Base-by-base conservation (phyloP, 768 basidiomycete genomes). In the Tricholomella constricta region DNA sequence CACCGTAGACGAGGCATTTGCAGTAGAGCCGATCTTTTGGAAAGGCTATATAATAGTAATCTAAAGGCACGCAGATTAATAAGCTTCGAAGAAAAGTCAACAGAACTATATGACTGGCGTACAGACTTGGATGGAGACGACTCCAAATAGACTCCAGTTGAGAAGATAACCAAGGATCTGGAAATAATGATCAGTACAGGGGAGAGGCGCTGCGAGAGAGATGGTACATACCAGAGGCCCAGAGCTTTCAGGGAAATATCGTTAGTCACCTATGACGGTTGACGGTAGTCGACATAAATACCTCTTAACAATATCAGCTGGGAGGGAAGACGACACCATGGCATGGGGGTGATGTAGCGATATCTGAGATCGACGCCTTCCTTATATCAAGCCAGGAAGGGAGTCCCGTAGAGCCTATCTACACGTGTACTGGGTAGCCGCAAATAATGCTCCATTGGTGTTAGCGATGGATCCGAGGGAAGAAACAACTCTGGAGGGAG, bases 41-140 rank as follows among this genome's bases (percentile, higher is more conserved):
- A 40, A 71, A 71, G 7, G 68, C 64, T 12, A 70, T 64, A 40
- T 67, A 66, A 40, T 71, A 72, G 23, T 67, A 61, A 47, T 69
- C 70, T 70, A 32, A 37, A 14, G 31, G 29, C 9, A 7, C 5
- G 4, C 36, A n/a, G 31, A 12, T 14, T 11, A 22, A 45, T 7
- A 19, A 35, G 25, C 15, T 31, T 23, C 7, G 11, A 11, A 35
- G 36, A 19, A 23, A 29, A 34, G 20, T 19, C 32, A 17, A 14
- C 12, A 2, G 4, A 19, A 25, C 0, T 7, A 27, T 5, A 15
- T 40, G 27, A 15, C 19, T 4, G 27, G 59, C 68, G 50, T 47
- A 69, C 67, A 69, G 35, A 71, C 64, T 68, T 69, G 67, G 19
- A 65, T 55, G 2, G 62, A 58, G 15, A 71, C 59, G 1, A 68